A percentile compares a stretch with the other conserved stretches of the same genome.
Conservation (phyloP, 768 basidiomycete genomes). For the Termitomyces bulborhizus region DNA sequence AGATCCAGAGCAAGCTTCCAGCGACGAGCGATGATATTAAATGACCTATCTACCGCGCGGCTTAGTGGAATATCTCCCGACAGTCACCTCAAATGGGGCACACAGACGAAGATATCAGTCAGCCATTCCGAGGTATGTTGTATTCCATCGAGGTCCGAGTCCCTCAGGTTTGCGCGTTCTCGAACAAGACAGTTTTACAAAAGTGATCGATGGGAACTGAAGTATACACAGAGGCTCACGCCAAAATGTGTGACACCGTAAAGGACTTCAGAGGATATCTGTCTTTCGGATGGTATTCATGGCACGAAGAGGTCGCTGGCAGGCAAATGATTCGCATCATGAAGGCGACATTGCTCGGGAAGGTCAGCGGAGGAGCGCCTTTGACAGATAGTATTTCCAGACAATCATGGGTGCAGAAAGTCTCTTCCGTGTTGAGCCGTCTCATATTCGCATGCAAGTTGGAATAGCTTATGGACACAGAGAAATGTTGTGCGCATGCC, state of each 20-base stretch:
- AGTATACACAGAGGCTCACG: not conserved
- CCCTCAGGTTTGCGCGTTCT: not conserved
- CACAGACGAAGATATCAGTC: not conserved
- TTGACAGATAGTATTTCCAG: not conserved
- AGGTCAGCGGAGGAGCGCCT: not conserved
- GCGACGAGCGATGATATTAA: no score
- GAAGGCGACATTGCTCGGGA: not conserved
- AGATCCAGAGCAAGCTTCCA: no score
- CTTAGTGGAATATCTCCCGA: no score
- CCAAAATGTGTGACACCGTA: not conserved
- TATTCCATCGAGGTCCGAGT: not conserved
- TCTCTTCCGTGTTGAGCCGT: no score
- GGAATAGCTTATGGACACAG: no score
- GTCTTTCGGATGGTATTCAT: not conserved
- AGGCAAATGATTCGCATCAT: not conserved
- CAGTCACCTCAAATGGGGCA: not conserved
- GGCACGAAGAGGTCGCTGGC: not conserved
- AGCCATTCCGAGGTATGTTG: not conserved
- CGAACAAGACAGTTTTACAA: not conserved
- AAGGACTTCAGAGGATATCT: not conserved
- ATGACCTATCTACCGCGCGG: no score
- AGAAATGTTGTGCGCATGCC: not conserved
- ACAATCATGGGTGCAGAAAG: not conserved
- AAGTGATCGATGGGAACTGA: not conserved
- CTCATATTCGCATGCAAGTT: no score